phyloP scores from a whole-genome alignment of 148 eudicot species.

The Spergularia marina region DNA sequence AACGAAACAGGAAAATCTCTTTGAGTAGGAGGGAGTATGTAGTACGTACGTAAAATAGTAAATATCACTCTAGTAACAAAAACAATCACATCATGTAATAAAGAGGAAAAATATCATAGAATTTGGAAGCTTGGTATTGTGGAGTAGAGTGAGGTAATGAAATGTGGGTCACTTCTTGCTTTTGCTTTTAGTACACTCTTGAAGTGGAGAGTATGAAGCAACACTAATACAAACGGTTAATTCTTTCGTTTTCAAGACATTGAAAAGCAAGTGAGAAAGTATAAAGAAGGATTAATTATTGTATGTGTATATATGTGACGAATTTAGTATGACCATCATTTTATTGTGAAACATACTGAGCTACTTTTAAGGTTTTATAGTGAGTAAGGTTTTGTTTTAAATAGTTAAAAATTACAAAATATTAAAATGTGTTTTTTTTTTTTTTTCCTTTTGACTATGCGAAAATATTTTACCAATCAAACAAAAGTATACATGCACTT shows the following conservation, averaged over 20 bases:
- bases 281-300: background rate
- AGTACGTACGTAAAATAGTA: background rate
- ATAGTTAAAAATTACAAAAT: too few relatives aligned
- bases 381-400: too few relatives aligned
- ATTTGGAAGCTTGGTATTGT: background rate
- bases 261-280: background rate
- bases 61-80: background rate
- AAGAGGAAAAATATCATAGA: conserved; percentile 1
- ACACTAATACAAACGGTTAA: background rate
- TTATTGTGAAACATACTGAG: too few relatives aligned
- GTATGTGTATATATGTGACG: background rate
- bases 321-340: too few relatives aligned
- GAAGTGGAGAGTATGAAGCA: conserved; percentile 20
- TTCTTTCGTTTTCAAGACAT: background rate
- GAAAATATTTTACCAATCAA: too few relatives aligned
- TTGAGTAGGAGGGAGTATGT: too few relatives aligned
- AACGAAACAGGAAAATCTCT: too few relatives aligned
- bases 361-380: too few relatives aligned
- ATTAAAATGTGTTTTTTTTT: too few relatives aligned
- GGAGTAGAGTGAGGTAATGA: conserved; percentile 4
- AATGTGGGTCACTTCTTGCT: conserved; percentile 21
- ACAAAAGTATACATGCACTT: too few relatives aligned
- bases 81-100: conserved; percentile 14
- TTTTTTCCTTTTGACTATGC: too few relatives aligned
- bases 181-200: conserved; percentile 19